Conservation (phyloP, 2,329 filamentous ascomycete genomes). For the Pezizomycotina sp. region DNA sequence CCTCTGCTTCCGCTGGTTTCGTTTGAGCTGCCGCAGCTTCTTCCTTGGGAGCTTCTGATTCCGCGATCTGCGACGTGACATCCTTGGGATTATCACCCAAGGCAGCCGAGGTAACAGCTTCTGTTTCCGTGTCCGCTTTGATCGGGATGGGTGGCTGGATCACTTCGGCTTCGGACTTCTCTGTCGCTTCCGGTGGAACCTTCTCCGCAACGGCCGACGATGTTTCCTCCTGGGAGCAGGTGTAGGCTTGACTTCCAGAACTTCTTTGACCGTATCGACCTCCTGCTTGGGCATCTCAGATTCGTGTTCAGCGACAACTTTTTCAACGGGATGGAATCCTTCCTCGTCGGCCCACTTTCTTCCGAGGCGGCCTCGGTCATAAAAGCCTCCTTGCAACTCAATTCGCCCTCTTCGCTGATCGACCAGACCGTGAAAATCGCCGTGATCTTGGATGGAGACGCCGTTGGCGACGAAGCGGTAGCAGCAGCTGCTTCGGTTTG, state of each 20-base stretch:
- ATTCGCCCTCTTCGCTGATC: constrained; percentile 17
- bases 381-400: constrained; percentile 19
- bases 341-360: constrained; percentile 19
- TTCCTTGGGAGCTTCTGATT: constrained; percentile 5
- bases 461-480: constrained; percentile 2
- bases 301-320: constrained; percentile 6
- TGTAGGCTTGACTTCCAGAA: constrained; percentile 1
- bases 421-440: constrained; percentile 19
- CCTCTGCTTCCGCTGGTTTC: constrained; percentile 11
- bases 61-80: constrained; percentile 5
- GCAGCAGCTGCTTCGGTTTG: constrained; percentile 6
- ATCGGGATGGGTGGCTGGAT: neutral
- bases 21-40: constrained; percentile 4
- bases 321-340: constrained; percentile 11
- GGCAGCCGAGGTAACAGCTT: neutral
- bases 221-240: constrained; percentile 4
- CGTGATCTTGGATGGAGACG: constrained; percentile 1
- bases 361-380: no score
- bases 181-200: neutral
- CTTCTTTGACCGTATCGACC: constrained; percentile 4
- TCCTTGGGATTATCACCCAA: constrained; percentile 10
- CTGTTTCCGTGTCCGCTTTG: constrained; percentile 4
- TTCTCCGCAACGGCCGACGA: constrained; percentile 2
- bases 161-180: constrained; percentile 3
- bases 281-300: constrained; percentile 4